These are phyloP conservation scores for Amphibolis antarctica DNA, from an alignment of 106 monocot genomes.

Conservation along the genomic window DNA sequence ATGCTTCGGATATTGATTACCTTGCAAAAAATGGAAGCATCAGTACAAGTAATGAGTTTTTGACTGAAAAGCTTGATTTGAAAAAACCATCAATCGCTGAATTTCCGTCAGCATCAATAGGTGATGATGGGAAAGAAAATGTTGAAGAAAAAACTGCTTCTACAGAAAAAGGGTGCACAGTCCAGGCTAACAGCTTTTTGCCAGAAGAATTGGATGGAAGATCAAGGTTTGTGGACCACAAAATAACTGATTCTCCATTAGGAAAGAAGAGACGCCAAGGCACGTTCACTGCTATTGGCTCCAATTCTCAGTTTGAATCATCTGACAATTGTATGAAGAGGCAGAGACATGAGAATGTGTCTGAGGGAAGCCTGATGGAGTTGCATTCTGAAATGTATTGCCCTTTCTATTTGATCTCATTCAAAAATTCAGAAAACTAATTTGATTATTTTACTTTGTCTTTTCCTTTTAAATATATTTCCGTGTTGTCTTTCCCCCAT, in stretches of 20 bases:
- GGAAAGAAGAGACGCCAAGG: constrained; percentile 35
- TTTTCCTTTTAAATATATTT: no score
- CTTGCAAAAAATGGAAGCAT: neutral
- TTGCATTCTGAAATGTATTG: constrained; percentile 2
- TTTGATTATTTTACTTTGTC: no score
- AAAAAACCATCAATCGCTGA: neutral
- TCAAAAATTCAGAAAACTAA: neutral
- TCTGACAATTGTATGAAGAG: constrained; percentile 21
- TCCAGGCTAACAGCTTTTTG: neutral
- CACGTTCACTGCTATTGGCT: constrained; percentile 11
- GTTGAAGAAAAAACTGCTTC: neutral
- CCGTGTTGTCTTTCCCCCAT: no score
- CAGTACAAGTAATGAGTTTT: neutral
- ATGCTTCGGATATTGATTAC: neutral
- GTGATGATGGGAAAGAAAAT: neutral
- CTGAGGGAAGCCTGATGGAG: neutral
- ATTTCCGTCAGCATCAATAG: neutral
- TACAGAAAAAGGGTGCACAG: neutral
- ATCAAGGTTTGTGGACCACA: neutral
- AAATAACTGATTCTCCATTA: neutral
- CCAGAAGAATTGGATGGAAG: neutral
- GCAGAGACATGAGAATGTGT: constrained; percentile 11
- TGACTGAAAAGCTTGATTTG: neutral
- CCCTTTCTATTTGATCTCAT: neutral
- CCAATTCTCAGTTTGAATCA: constrained; percentile 14